Evolutionary conservation across 805 yeast genomes (phyloP), one percentile per base, ranked within the genome.

Genomic region (Metschnikowia koreensis): DNA sequence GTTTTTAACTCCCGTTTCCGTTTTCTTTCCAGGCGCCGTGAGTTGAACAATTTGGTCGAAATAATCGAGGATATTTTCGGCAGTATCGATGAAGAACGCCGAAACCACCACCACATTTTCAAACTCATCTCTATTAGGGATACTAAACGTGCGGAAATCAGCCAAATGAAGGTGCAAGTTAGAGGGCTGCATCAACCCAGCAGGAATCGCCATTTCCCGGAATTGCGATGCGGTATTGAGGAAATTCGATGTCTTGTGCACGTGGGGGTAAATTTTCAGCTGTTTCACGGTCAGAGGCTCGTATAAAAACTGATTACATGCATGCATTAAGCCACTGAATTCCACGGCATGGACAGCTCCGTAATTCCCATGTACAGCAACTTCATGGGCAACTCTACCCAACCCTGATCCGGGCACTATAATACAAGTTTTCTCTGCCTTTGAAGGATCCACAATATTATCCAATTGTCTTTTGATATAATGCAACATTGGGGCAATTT

Each of bases 341-440:
- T 92, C 98, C 33, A 89, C 78, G 0, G 96, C 84, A 53, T 84
- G 86, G 0, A 89, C 91, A 4, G 73, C 61, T 0, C 66, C 66
- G 54, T 73, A 78, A 7, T 70, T 53, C 44, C 75, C 70, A 41
- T 74, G 76, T 10, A 51, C 10, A 1, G 83, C 73, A 27, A 89
- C 53, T 53, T 84, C 89, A 62, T 83, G 84, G 1, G 96, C 84
- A 0, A 90, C 70, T 57, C 90, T 73, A 0, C 97, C 97, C 27
- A 87, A 72, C 0, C 98, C 98, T 1, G 94, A 81, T 0, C 98
- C 98, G 0, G 98, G 97, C 1, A 89, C 80, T 4, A 92, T 68
- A 0, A 89, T 76, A 11, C 81, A 67, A 0, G 88, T 80, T 6
- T 70, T 68, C 0, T 51, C 15, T 38, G 68, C 60, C 31, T 69